phyloP scores from a whole-genome alignment of 2,329 filamentous ascomycete species.

The Cordyceps cateniannulata region DNA sequence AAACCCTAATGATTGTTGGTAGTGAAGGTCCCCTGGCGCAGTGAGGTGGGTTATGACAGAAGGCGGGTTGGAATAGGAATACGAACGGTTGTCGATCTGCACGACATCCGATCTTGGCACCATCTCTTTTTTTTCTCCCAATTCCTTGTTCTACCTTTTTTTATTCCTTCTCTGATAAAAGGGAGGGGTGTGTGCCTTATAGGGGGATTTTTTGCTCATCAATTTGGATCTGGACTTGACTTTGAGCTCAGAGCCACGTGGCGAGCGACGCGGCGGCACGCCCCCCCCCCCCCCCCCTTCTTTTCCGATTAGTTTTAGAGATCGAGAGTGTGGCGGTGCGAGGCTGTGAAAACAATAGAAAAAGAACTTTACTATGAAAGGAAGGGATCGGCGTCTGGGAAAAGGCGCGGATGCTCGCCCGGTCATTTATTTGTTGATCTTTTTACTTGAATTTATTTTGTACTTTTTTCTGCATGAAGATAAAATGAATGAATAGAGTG shows the following conservation, averaged over 20 bases:
- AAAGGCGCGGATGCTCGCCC: background rate
- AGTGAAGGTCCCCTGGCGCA: background rate
- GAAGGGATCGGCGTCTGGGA: constrained; percentile 5
- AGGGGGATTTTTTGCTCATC: background rate
- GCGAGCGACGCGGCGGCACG: background rate
- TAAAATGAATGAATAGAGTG: too few species aligned
- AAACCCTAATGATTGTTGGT: background rate
- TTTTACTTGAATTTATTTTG: too few species aligned
- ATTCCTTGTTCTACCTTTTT: background rate
- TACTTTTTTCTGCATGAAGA: too few species aligned
- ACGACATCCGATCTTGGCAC: constrained; percentile 10
- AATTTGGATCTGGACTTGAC: constrained; percentile 6
- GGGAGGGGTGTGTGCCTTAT: constrained; percentile 3
- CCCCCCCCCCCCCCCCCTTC: background rate
- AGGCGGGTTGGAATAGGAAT: background rate
- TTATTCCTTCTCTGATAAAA: background rate
- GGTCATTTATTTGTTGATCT: too few species aligned
- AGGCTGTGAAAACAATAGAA: background rate
- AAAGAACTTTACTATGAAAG: background rate
- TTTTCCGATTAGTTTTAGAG: background rate
- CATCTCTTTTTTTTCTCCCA: background rate
- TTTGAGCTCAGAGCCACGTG: constrained; percentile 13
- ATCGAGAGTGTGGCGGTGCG: background rate
- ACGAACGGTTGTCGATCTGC: constrained; percentile 9
- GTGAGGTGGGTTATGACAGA: background rate